Evolutionary conservation across 192 early-diverging fungal genomes (phyloP), one percentile per base, ranked within the genome.

Genomic region (Jimgerdemannia lactiflua): DNA sequence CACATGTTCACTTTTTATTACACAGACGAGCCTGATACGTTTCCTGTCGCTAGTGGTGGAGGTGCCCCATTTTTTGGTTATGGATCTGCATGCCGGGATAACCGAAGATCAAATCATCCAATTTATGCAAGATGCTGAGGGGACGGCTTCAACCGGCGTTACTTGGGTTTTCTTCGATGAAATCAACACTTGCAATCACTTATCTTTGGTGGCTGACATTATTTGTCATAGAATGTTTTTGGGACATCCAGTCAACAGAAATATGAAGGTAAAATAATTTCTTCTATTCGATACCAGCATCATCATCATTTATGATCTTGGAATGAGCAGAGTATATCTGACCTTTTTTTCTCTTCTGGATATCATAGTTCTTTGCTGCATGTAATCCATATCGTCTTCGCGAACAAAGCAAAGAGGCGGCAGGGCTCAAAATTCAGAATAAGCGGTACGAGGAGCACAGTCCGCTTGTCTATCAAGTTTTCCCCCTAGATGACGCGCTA

Each of bases 301-400:
- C 29, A 29, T 29, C 29, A 29, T 29, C 29, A 1, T 29, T 29
- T 29, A 29, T 29, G 29, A 29, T 29, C 29, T n/a, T n/a, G n/a
- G n/a, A n/a, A n/a, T n/a, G n/a, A n/a, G n/a, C n/a, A 29, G 29
- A 29, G 29, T 29, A 29, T 29, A 29, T 29, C 29, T 29, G 29
- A 29, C 29, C 29, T 29, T 29, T 29, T 29, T 29, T 29, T 29
- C 29, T 29, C 29, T 0, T 29, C 29, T 43, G 41, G 4, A 74
- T 69, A 20, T 54, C 67, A 49, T 20, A 68, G 18, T 49, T 74
- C 7, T 74, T 74, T 70, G 67, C 74, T 41, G 74, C 74, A 4
- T 74, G 74, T 18, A 74, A 74, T 74, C 74, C 74, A 20, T 74
- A 74, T 70, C 74, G 67, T 14, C 19, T 74, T 4, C 70, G 74